phyloP scores from a whole-genome alignment of 192 early-diverging fungal genomes.

The Entomortierella parvispora region DNA sequence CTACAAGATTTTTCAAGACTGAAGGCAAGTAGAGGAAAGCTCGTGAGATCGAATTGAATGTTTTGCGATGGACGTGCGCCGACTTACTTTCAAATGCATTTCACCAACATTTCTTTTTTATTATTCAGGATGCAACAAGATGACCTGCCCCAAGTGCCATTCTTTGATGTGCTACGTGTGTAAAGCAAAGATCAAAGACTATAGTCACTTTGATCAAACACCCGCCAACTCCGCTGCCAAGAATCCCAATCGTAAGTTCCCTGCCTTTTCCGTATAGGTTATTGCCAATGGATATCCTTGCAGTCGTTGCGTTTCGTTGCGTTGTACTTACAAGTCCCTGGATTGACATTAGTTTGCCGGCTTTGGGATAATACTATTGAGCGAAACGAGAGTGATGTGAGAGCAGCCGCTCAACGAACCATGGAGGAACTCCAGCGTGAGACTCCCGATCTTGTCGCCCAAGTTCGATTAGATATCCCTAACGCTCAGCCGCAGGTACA shows the following conservation, averaged over 20 bases:
- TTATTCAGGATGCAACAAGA: slow-evolving; percentile 62
- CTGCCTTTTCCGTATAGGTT: not conserved
- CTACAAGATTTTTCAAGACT: slow-evolving; percentile 54
- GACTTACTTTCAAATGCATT: too few relatives aligned
- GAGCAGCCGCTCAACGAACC: slow-evolving; percentile 46
- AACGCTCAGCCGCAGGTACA: not conserved
- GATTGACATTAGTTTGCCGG: slow-evolving; percentile 45
- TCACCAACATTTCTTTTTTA: not conserved
- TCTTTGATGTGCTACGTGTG: slow-evolving; percentile 60
- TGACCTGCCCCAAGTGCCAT: slow-evolving; percentile 61
- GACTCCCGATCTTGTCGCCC: slow-evolving; percentile 18
- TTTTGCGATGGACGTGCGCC: too few relatives aligned
- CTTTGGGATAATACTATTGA: slow-evolving; percentile 60
- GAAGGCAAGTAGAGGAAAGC: slow-evolving; percentile 25
- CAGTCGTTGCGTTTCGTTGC: not conserved
- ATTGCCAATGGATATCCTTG: not conserved
- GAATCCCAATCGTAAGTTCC: slow-evolving; percentile 14
- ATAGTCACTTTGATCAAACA: slow-evolving; percentile 58
- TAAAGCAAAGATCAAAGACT: slow-evolving; percentile 58
- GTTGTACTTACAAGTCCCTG: not conserved
- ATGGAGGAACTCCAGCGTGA: slow-evolving; percentile 16
- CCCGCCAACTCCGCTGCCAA: slow-evolving; percentile 21
- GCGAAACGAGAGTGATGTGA: slow-evolving; percentile 59
- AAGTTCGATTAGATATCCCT: slow-evolving; percentile 25
- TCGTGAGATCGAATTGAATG: not conserved